phyloP scores from a whole-genome alignment of 2,329 filamentous ascomycete genomes.

The Orbilia javanica region DNA sequence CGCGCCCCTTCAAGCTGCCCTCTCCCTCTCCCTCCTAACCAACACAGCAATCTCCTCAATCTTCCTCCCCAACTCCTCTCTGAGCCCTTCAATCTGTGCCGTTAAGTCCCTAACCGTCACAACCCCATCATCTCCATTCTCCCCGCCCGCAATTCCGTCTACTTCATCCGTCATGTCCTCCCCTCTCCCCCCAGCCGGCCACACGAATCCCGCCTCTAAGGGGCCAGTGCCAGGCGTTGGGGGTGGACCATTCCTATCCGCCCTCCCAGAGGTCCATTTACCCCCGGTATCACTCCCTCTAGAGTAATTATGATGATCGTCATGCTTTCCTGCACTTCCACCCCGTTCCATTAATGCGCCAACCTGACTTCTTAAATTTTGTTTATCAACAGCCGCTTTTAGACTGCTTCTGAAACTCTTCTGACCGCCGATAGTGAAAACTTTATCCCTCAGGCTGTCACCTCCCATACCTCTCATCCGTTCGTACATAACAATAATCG shows the following conservation, averaged over 20 bases:
- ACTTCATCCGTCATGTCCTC: constrained; percentile 9
- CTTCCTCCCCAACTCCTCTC: constrained; percentile 36
- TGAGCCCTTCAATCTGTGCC: constrained; percentile 51
- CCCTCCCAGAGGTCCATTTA: constrained; percentile 4
- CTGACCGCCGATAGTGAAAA: constrained; percentile 39
- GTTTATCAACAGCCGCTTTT: constrained; percentile 25
- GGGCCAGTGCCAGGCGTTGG: constrained; percentile 44
- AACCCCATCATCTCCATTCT: constrained; percentile 34
- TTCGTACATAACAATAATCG: constrained; percentile 47
- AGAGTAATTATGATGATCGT: background rate
- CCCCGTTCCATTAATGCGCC: constrained; percentile 37
- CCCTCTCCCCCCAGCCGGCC: background rate
- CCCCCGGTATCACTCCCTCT: background rate
- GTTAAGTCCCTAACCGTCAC: constrained; percentile 50
- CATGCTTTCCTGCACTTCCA: background rate
- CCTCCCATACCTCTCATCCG: constrained; percentile 20
- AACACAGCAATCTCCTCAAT: constrained; percentile 45
- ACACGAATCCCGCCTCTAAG: constrained; percentile 12
- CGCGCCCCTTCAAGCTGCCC: background rate
- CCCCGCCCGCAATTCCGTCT: constrained; percentile 23
- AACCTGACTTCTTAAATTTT: constrained; percentile 37
- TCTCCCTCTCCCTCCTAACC: background rate
- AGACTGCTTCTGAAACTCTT: constrained; percentile 34
- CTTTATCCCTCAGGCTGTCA: constrained; percentile 26
- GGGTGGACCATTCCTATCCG: constrained; percentile 20